Base-by-base conservation (phyloP, 2,329 filamentous ascomycete species). In the Xylogone sp. region DNA sequence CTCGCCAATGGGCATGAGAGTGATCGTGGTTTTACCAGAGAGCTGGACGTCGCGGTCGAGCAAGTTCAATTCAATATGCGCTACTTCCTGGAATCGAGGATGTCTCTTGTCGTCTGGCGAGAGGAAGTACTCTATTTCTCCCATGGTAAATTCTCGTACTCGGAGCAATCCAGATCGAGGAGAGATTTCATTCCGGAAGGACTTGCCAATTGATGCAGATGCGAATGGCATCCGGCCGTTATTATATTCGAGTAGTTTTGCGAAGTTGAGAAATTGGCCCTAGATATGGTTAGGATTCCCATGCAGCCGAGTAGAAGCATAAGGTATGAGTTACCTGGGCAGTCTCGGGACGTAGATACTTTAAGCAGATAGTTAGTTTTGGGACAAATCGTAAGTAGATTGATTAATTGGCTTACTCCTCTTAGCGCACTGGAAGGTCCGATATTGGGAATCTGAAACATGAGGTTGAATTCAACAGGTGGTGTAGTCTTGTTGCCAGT, bases 111-210 rank as follows among this genome's bases (percentile, higher is more conserved):
- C 90, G 66, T 90, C 84, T 10, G 94, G 94, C 65, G 99, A 94
- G 60, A 99, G 94, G 67, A 90, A 99, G 71, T 99, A 94, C 76
- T 99, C 94, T 62, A 99, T 96, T 74, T 99, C 94, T 21, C 93
- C 94, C 94, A 99, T 97, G 63, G 97, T 74, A 75, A 99, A 97
- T 71, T 99, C 94, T 63, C 94, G 89, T 43, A 99, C 94, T 62
- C 94, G 88, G 53, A 99, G 75, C 42, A 99, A 84, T 72, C 94
- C 94, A 57, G 90, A 83, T 51, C 94, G 84, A 9, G 94, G 94
- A 0, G 94, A 97, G 62, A 99, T 97, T 68, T 99, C 94, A 69
- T 99, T 99, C 64, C 94, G 85, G 81, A 96, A 97, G 1, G 93
- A 97, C 74, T 96, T 96, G 72, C 94, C 94, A 68, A 99, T 95